Evolutionary conservation across 2,329 filamentous ascomycete species (phyloP), one percentile per base, ranked within the genome.

Genomic region (Fusarium graminum): DNA sequence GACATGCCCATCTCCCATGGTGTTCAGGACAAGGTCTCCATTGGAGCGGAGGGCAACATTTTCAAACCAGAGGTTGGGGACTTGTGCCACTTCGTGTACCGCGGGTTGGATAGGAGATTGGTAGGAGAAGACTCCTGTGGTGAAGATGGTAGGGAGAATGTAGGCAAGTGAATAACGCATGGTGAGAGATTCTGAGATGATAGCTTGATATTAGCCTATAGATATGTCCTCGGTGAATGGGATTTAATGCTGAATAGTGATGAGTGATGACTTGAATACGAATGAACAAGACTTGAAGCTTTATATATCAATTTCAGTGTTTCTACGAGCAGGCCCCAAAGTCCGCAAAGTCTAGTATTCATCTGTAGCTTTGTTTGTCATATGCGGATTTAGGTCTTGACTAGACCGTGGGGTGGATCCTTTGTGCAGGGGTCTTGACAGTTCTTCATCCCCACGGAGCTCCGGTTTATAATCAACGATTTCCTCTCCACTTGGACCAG

Each of bases 1-100:
- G 7, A 63, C 11, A 6, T 43, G 17, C 4, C 25, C 29, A 8
- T 46, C 29, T 22, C 34, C 40, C 8, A 63, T 26, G 6, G 44
- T 39, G 40, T 12, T 63, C 10, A 63, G 44, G 5, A 63, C 10
- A 22, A 62, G 57, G 39, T 63, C 17, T 2, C 59, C 59, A 13
- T 56, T 63, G 12, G 44, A 32, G 28, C 59, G 17, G 19, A 16
- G 16, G 2, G n/a, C 51, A 9, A 38, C n/a, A 11, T 62, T 63
- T 19, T 63, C 59, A 9, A 63, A 42, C 29, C 30, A 42, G n/a
- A 43, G 26, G 7, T n/a, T 26, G 1, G 50, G 57, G 14, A 63
- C 17, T 11, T 52, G 19, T 7, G 39, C 50, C 0, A 56, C 19
- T 11, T 52, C 17, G 4, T 12, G 53, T 19, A 13, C 16, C 3